phyloP scores from a whole-genome alignment of 1,284 basidiomycete species.

The Fistulinella cinereoalba region DNA sequence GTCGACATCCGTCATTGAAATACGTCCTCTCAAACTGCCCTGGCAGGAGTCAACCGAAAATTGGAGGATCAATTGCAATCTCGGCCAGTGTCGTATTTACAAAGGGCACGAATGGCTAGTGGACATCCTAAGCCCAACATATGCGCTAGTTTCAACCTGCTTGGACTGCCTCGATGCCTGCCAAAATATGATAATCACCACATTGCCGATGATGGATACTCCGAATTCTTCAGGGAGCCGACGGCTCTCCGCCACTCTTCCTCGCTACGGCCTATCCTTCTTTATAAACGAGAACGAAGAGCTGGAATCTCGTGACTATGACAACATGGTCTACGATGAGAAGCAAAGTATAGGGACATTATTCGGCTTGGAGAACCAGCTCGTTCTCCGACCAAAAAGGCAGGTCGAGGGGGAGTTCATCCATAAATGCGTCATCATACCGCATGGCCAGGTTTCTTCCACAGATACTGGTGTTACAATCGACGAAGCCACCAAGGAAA shows the following conservation, averaged over 20 bases:
- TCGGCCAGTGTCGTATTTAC: slow-evolving; percentile 10
- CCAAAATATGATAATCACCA: slow-evolving; percentile 30
- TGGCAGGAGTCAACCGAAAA: slow-evolving; percentile 25
- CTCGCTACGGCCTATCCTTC: slow-evolving; percentile 41
- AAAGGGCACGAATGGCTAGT: slow-evolving; percentile 21
- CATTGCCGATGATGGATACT: not conserved
- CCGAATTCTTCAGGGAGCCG: not conserved
- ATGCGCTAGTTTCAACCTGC: slow-evolving; percentile 29
- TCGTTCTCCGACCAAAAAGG: slow-evolving; percentile 32
- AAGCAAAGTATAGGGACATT: slow-evolving; percentile 20
- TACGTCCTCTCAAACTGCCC: slow-evolving; percentile 33
- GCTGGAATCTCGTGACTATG: slow-evolving; percentile 31
- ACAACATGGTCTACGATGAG: slow-evolving; percentile 16
- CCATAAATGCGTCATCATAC: not conserved
- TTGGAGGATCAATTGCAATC: slow-evolving; percentile 14
- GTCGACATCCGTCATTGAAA: slow-evolving; percentile 31
- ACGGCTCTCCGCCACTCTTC: slow-evolving; percentile 37
- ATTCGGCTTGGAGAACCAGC: slow-evolving; percentile 33
- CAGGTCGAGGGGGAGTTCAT: not conserved
- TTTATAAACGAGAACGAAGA: slow-evolving; percentile 27
- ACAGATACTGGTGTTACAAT: slow-evolving; percentile 1
- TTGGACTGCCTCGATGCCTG: slow-evolving; percentile 34
- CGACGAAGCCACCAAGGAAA: too few species aligned
- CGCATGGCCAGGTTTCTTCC: not conserved
- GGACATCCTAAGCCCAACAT: slow-evolving; percentile 36